phyloP scores from a whole-genome alignment of 2,329 filamentous ascomycete genomes.

The Curvularia spicifera region DNA sequence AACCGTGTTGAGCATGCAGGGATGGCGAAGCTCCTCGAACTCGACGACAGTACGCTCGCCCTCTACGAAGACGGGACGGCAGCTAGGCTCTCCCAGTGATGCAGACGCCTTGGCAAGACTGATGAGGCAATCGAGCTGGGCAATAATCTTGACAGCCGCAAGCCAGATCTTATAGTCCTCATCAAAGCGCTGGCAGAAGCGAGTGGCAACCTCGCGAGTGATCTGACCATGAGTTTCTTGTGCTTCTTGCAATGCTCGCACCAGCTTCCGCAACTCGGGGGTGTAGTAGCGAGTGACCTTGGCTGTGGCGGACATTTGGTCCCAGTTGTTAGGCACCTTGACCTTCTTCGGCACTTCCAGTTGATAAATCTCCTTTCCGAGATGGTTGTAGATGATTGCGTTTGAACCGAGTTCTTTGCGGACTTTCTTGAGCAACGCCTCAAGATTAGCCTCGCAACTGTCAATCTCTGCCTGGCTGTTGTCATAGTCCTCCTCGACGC shows the following conservation, averaged over 20 bases:
- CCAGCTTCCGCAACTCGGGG: slow-evolving; percentile 77
- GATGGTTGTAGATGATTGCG: slow-evolving; percentile 66
- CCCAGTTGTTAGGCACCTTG: slow-evolving; percentile 88
- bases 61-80: slow-evolving; percentile 86
- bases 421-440: slow-evolving; percentile 72
- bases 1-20: slow-evolving; percentile 88
- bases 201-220: slow-evolving; percentile 79
- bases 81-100: slow-evolving; percentile 83
- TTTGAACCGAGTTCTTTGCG: slow-evolving; percentile 77
- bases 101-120: slow-evolving; percentile 88
- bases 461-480: slow-evolving; percentile 77
- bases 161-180: slow-evolving; percentile 86
- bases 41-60: slow-evolving; percentile 85
- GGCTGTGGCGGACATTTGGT: slow-evolving; percentile 93
- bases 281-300: slow-evolving; percentile 95
- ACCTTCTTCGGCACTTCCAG: slow-evolving; percentile 85
- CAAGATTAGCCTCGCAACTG: slow-evolving; percentile 75
- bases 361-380: slow-evolving; percentile 97
- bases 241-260: slow-evolving; percentile 88
- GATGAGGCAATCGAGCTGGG: slow-evolving; percentile 93
- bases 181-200: slow-evolving; percentile 89
- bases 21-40: slow-evolving; percentile 90
- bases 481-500: slow-evolving; percentile 93
- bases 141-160: slow-evolving; percentile 84
- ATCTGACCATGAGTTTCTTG: slow-evolving; percentile 94